Evolutionary conservation across 1,139 yeast genomes (phyloP), one percentile per base, ranked within the genome.

Genomic region (Pichia sp.): DNA sequence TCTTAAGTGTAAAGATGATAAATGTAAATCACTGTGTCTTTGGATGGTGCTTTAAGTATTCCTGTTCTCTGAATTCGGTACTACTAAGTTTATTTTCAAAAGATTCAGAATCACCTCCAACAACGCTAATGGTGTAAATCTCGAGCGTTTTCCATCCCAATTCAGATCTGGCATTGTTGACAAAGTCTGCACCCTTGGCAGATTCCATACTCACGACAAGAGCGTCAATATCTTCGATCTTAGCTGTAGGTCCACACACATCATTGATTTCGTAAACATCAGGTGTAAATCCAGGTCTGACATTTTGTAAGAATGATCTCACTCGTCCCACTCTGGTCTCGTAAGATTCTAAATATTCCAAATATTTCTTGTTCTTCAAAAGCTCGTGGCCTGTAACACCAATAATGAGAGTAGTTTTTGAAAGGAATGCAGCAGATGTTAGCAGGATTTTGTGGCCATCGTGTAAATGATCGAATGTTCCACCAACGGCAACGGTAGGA

Each of bases 391-490:
- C 96, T 0, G 98, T 89, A 6, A 94, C 72, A 0, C 99, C 99
- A 9, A 93, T 73, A 45, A 93, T 85, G 12, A 93, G 68, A 21
- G 67, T 68, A 4, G 65, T 58, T 6, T 67, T 59, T 0, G 94
- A 73, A 14, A 88, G 56, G 59, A 81, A 90, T 0, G 83, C 79
- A 0, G 95, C 76, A 56, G 88, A 71, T 0, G 96, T 83, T 9
- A 94, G 70, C 19, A 94, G 69, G 28, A 93, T 83, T 64, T 87
- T 89, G 67, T 94, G 99, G 0, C 99, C 99, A 60, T 86, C 96
- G 59, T 94, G 99, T 34, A 94, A 63, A 67, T 94, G 98, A 62
- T 94, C 99, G 69, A 94, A 94, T 0, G 99, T 94, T 0, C 99
- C 99, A 0, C 99, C 99, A 1, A 91, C 83, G 1, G 95, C 95